phyloP scores from a whole-genome alignment of 2,329 filamentous ascomycete species.

The Fusarium agapanthi region DNA sequence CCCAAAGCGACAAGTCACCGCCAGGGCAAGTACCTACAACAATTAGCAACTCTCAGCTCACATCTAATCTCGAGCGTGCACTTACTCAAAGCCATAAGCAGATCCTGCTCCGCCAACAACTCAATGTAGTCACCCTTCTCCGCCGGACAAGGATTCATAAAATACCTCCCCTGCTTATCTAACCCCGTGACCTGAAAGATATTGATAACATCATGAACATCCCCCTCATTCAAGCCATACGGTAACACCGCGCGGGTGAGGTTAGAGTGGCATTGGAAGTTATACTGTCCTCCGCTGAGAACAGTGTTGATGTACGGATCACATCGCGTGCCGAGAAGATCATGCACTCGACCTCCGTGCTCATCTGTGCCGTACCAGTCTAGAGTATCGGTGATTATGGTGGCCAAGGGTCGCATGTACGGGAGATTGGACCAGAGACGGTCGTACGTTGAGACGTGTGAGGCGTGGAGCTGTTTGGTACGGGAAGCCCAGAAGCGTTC shows the following conservation, averaged over 20 bases:
- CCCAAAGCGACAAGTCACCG: slow-evolving; percentile 84
- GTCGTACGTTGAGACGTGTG: slow-evolving; percentile 76
- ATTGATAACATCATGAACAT: slow-evolving; percentile 87
- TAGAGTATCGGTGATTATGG: slow-evolving; percentile 75
- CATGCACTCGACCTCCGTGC: slow-evolving; percentile 75
- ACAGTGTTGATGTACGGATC: slow-evolving; percentile 85
- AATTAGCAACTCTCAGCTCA: slow-evolving; percentile 2
- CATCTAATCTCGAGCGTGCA: background rate
- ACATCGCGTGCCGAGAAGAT: slow-evolving; percentile 83
- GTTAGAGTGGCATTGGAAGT: slow-evolving; percentile 88
- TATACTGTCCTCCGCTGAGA: slow-evolving; percentile 74
- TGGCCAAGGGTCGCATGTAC: slow-evolving; percentile 78
- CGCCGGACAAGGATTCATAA: slow-evolving; percentile 73
- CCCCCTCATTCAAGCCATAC: slow-evolving; percentile 73
- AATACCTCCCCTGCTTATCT: slow-evolving; percentile 76
- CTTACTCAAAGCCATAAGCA: slow-evolving; percentile 68
- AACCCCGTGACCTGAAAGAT: slow-evolving; percentile 86
- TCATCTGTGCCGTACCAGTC: slow-evolving; percentile 67
- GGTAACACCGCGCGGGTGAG: slow-evolving; percentile 76
- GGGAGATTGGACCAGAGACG: slow-evolving; percentile 81
- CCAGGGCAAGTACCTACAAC: slow-evolving; percentile 74
- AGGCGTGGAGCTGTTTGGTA: slow-evolving; percentile 80
- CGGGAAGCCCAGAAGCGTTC: slow-evolving; percentile 85
- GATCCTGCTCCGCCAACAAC: slow-evolving; percentile 82
- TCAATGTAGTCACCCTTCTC: slow-evolving; percentile 69